A percentile compares a stretch with the other conserved stretches of the same genome.
These are phyloP conservation scores for Calcarisporium arbuscula DNA, from an alignment of 2,329 filamentous ascomycete species.

Conservation along the genomic window DNA sequence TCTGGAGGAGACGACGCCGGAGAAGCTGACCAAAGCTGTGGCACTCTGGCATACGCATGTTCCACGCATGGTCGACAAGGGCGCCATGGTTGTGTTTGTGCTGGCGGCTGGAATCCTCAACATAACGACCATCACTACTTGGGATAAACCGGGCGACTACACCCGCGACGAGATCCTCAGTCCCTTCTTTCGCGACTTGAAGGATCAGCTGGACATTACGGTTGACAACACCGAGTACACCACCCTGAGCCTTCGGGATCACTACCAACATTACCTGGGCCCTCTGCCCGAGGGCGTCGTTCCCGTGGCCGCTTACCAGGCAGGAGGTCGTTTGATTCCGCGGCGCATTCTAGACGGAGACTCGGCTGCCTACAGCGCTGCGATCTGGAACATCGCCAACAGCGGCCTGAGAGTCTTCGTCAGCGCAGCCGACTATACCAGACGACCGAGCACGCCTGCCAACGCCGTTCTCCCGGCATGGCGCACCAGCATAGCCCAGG, in stretches of 20 bases:
- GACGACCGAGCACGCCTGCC: slow-evolving; percentile 1
- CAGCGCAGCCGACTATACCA: no score
- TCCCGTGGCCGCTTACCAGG: slow-evolving; percentile 19
- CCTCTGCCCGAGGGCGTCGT: slow-evolving; percentile 32
- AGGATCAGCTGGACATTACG: no score
- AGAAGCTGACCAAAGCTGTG: no score
- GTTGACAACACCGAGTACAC: no score
- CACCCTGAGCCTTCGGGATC: no score
- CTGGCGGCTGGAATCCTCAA: slow-evolving; percentile 34
- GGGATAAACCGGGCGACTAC: slow-evolving; percentile 33
- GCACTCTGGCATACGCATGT: slow-evolving; percentile 18
- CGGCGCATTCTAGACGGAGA: slow-evolving; percentile 21
- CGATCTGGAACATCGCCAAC: slow-evolving; percentile 21
- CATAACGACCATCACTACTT: slow-evolving; percentile 38
- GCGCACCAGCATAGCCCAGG: slow-evolving; percentile 9
- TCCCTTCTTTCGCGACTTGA: no score
- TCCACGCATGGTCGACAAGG: slow-evolving; percentile 37
- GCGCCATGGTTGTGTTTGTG: slow-evolving; percentile 39
- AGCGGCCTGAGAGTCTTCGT: slow-evolving; percentile 19
- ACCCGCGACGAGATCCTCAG: slow-evolving; percentile 27
- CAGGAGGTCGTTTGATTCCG: slow-evolving; percentile 37
- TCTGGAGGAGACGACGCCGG: slow-evolving; percentile 5
- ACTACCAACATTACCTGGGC: slow-evolving; percentile 19
- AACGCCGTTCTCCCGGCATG: slow-evolving; percentile 4
- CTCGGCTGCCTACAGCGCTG: slow-evolving; percentile 12